These are phyloP conservation scores for Tetrahymena thermophila DNA, from an alignment of 73 alveolate genomes.

Conservation along the genomic window DNA sequence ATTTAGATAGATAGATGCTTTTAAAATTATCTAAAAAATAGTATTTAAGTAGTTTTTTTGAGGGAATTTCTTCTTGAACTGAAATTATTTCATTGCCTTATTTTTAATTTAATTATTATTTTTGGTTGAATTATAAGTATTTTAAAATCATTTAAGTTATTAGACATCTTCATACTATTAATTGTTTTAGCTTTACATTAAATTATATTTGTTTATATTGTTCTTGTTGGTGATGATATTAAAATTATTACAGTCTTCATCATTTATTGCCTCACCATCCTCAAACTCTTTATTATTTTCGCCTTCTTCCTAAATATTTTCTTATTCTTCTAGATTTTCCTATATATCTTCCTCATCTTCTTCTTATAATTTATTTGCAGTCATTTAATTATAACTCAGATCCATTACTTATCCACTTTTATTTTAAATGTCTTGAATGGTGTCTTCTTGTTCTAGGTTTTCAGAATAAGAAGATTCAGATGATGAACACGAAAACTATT, in stretches of 20 bases:
- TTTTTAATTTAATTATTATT: too few relatives aligned
- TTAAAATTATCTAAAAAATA: too few relatives aligned
- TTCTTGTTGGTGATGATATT: neutral
- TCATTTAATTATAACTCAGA: neutral
- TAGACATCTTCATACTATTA: too few relatives aligned
- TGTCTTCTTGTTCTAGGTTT: neutral
- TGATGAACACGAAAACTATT: neutral
- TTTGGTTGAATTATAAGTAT: neutral
- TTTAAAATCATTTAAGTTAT: too few relatives aligned
- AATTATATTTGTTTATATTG: too few relatives aligned
- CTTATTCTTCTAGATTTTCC: neutral
- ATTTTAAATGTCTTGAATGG: neutral
- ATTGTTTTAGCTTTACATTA: neutral
- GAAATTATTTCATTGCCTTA: neutral
- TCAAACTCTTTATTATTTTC: neutral
- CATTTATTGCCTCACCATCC: neutral
- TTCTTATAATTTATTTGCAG: neutral
- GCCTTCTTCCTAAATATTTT: neutral
- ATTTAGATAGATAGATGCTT: too few relatives aligned
- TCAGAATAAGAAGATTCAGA: neutral
- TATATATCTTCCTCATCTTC: neutral
- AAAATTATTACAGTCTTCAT: neutral
- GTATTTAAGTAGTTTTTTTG: neutral
- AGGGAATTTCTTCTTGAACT: neutral
- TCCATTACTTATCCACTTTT: neutral